A percentile compares a stretch with the other conserved stretches of the same genome.
Conservation (phyloP, 148 eudicot species). For the Amaranthus hypochondriacus region DNA sequence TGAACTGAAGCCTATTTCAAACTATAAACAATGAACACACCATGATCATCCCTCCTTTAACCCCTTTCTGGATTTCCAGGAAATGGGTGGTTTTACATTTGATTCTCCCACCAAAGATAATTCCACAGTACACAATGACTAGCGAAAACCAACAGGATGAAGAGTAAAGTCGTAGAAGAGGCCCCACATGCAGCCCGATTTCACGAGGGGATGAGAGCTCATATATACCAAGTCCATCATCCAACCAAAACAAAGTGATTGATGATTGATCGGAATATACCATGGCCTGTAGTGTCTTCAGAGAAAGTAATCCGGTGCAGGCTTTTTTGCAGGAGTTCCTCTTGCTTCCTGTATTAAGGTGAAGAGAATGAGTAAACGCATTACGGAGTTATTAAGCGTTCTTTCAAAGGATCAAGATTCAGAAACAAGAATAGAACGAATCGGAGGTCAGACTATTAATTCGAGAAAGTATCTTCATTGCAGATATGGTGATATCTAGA, state of each 20-base stretch:
- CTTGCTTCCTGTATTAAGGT: conserved; percentile 71
- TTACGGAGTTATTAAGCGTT: neutral
- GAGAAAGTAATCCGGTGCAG: conserved; percentile 91
- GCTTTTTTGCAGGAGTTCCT: conserved; percentile 89
- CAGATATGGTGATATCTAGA: too few species aligned
- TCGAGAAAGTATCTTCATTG: too few species aligned
- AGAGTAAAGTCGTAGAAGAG: neutral
- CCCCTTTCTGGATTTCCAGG: neutral
- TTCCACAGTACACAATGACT: conserved; percentile 18
- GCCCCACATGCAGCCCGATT: conserved; percentile 1
- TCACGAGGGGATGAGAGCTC: neutral
- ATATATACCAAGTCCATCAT: conserved; percentile 15
- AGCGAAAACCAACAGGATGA: neutral
- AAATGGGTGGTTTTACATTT: conserved; percentile 8
- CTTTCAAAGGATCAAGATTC: neutral
- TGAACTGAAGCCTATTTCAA: conserved; percentile 1
- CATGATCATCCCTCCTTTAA: conserved; percentile 4
- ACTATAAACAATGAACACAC: conserved; percentile 18
- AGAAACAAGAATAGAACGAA: too few species aligned
- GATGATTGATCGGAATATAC: conserved; percentile 9
- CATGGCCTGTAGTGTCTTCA: conserved; percentile 26
- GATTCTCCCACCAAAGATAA: neutral
- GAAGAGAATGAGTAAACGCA: neutral
- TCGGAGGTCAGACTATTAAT: too few species aligned
- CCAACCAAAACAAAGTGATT: conserved; percentile 3